Evolutionary conservation across 2,329 filamentous ascomycete species (phyloP).

Genomic region (Ophiobolus disseminans): DNA sequence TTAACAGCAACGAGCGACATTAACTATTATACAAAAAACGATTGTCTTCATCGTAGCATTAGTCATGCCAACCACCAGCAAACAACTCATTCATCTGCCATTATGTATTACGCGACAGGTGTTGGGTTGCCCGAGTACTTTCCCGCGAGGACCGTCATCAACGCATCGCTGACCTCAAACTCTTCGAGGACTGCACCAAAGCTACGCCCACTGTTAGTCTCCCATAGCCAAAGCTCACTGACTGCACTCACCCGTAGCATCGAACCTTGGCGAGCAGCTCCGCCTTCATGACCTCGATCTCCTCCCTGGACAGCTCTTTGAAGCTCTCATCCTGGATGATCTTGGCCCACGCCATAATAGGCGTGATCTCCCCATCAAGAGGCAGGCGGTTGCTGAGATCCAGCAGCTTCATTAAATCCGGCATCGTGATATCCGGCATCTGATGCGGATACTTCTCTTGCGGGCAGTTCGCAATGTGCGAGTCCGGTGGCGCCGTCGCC

Average conservation of each 20-base stretch:
- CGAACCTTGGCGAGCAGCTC: slow-evolving; percentile 81
- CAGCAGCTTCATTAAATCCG: slow-evolving; percentile 79
- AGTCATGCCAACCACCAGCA: slow-evolving; percentile 5
- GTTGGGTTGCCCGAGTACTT: slow-evolving; percentile 50
- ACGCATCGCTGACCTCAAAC: slow-evolving; percentile 77
- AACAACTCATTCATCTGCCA: slow-evolving; percentile 7
- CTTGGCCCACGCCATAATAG: slow-evolving; percentile 92
- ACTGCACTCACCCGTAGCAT: slow-evolving; percentile 80
- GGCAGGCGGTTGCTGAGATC: slow-evolving; percentile 84
- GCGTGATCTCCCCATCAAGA: slow-evolving; percentile 89
- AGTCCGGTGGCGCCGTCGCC: slow-evolving; percentile 84
- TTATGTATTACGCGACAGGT: slow-evolving; percentile 16
- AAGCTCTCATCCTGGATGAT: slow-evolving; percentile 69
- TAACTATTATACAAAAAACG: slow-evolving; percentile 27
- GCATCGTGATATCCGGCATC: slow-evolving; percentile 77
- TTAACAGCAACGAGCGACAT: slow-evolving; percentile 19
- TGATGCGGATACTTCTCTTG: slow-evolving; percentile 68
- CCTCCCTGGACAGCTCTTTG: slow-evolving; percentile 67
- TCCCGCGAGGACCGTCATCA: slow-evolving; percentile 72
- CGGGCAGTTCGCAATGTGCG: slow-evolving; percentile 63
- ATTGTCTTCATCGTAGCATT: slow-evolving; percentile 5
- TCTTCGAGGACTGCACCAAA: slow-evolving; percentile 75
- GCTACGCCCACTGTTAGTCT: slow-evolving; percentile 43
- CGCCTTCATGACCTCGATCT: slow-evolving; percentile 75
- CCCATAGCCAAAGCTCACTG: background rate